phyloP scores from a whole-genome alignment of 1,139 yeast genomes.

The Kodamaea suecica region DNA sequence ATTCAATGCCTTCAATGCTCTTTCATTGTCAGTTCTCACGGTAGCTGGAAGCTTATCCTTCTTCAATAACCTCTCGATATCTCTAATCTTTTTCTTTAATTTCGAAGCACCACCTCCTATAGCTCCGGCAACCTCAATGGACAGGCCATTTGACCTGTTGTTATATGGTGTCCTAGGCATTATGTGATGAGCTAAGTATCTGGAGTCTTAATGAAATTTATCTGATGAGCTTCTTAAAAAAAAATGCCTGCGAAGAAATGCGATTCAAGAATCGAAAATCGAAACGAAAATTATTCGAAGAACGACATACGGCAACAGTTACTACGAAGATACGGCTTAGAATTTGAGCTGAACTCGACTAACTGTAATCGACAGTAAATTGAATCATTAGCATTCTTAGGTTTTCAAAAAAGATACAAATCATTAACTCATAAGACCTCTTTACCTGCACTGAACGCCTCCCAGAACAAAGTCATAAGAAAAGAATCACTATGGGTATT shows the following conservation, averaged over 20 bases:
- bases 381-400: too few species aligned
- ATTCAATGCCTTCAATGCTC: constrained; percentile 74
- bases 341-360: too few species aligned
- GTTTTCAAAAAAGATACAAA: too few species aligned
- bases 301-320: too few species aligned
- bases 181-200: not conserved
- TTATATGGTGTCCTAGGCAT: constrained; percentile 16
- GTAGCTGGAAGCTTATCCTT: constrained; percentile 69
- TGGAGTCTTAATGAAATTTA: not conserved
- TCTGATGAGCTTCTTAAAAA: not conserved
- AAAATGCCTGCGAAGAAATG: too few species aligned
- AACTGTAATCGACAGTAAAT: too few species aligned
- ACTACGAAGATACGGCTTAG: too few species aligned
- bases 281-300: too few species aligned
- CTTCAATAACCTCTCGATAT: constrained; percentile 67
- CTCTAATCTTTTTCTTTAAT: constrained; percentile 83
- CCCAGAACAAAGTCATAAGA: not conserved
- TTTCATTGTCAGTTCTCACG: constrained; percentile 75
- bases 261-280: too few species aligned
- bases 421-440: too few species aligned
- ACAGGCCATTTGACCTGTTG: constrained; percentile 15
- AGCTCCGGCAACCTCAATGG: constrained; percentile 28
- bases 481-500: constrained; percentile 14
- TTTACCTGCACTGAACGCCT: not conserved
- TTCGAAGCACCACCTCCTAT: constrained; percentile 46